phyloP scores from a whole-genome alignment of 2,329 filamentous ascomycete species.

The Chaetomium olivaceum region DNA sequence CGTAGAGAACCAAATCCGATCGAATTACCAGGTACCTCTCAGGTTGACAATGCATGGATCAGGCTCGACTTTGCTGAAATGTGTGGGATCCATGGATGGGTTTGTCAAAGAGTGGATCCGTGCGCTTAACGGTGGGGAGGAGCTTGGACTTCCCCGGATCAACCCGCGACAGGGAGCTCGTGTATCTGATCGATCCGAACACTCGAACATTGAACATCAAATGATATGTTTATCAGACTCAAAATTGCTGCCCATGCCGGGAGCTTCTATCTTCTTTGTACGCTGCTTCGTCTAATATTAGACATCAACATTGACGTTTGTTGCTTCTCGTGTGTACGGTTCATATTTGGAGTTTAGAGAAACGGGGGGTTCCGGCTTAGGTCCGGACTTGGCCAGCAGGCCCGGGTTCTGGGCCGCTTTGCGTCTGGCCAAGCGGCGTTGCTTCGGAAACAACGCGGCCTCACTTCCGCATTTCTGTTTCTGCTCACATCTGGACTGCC shows the following conservation, averaged over 20 bases:
- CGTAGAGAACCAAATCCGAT: background rate
- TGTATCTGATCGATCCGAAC: no score
- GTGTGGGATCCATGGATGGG: background rate
- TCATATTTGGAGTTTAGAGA: background rate
- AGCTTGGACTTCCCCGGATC: conserved; percentile 1
- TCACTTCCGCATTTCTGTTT: background rate
- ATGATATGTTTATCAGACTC: no score
- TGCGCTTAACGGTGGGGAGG: conserved; percentile 1
- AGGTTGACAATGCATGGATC: background rate
- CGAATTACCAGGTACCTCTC: background rate
- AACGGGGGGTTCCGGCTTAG: background rate
- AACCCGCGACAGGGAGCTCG: background rate
- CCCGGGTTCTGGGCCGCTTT: background rate
- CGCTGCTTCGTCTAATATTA: background rate
- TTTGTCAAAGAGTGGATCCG: background rate
- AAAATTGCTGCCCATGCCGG: no score
- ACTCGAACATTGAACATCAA: no score
- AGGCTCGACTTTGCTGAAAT: background rate
- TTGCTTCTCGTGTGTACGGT: background rate
- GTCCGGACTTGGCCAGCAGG: background rate
- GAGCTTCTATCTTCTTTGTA: no score
- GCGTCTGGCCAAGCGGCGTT: conserved; percentile 1
- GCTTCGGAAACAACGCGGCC: conserved; percentile 7
- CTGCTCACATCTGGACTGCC: background rate
- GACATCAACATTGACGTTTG: background rate